Evolutionary conservation across 352 stramenopile species (phyloP).

Genomic region (Pythium diclinum): DNA sequence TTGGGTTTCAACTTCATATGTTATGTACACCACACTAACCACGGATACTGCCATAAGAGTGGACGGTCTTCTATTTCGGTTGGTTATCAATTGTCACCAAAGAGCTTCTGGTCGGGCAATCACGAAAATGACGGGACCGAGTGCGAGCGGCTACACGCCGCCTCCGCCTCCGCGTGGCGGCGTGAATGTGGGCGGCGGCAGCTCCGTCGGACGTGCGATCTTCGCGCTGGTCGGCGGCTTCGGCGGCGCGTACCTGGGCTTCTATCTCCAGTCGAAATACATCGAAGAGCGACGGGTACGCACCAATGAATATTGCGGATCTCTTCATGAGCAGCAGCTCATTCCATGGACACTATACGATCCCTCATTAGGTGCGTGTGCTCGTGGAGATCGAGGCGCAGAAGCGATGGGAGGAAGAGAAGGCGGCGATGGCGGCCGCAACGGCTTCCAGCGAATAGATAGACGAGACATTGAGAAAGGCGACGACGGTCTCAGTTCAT

Average conservation of each 20-base stretch:
- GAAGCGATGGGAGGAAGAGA: slow-evolving; percentile 55
- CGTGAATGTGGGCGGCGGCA: slow-evolving; percentile 72
- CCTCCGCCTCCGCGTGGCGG: slow-evolving; percentile 28
- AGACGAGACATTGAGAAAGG: neutral
- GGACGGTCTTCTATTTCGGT: slow-evolving; percentile 15
- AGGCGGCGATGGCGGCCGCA: slow-evolving; percentile 10
- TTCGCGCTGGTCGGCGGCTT: slow-evolving; percentile 70
- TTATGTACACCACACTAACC: neutral
- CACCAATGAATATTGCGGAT: neutral
- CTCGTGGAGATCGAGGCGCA: slow-evolving; percentile 63
- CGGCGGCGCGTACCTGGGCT: slow-evolving; percentile 70
- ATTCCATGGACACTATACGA: neutral
- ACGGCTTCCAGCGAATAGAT: neutral
- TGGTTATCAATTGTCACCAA: slow-evolving; percentile 5
- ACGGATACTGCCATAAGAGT: neutral
- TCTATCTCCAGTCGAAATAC: slow-evolving; percentile 83
- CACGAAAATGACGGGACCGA: slow-evolving; percentile 17
- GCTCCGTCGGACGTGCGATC: slow-evolving; percentile 58
- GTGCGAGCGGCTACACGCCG: slow-evolving; percentile 20
- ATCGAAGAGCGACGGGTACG: slow-evolving; percentile 73
- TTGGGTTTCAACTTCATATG: neutral
- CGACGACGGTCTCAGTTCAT: neutral
- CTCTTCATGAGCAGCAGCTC: neutral
- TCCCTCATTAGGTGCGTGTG: slow-evolving; percentile 36
- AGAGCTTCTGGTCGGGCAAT: neutral